Base-by-base conservation (phyloP, 1,139 yeast species). In the Komagataea norvegica region DNA sequence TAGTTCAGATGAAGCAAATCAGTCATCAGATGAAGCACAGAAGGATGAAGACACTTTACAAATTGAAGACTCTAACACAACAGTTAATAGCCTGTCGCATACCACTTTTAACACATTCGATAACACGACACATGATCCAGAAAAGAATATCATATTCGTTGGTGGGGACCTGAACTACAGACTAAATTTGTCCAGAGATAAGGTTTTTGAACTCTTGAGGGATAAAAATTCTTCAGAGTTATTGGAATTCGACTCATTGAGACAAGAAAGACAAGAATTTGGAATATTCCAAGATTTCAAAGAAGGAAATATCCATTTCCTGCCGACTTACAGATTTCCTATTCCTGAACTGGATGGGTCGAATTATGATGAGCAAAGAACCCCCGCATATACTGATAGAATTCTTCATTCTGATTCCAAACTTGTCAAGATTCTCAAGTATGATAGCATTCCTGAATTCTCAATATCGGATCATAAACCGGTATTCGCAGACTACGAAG, bases 341-440 rank as follows among this genome's bases (percentile, higher is more conserved):
- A 61, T 65, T 28, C 66, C 70, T 20, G 68, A 65, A 33, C 14
- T 11, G 4, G 25, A 22, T 4, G 8, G 6, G 1, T 8, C 10
- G n/a, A 65, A 68, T 8, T 74, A 75, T 42, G 86, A 79, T 47
- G 63, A 67, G 32, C 73, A 70, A 38, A 65, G 95, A 44, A 64
- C 73, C 4, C 95, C 95, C 0, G 82, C 91, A 1, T 86, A 87
- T 71, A 84, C 94, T 0, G 95, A 86, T 53, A 64, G 93, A 34
- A 71, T 82, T 17, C 59, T 83, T 27, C 41, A 41, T 26, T 49
- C 54, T 3, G 38, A 35, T 13, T 46, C 55, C 2, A 33, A 31
- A 17, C 45, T 48, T 24, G 46, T 48, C 21, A 40, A 29, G 17
- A 43, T 47, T n/a, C 25, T 41, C 8, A 56, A 52, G 33, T 72